A percentile compares a stretch with the other conserved stretches of the same genome.
phyloP scores from a whole-genome alignment of 257 asterid genomes.

The Linderniella brevidens region DNA sequence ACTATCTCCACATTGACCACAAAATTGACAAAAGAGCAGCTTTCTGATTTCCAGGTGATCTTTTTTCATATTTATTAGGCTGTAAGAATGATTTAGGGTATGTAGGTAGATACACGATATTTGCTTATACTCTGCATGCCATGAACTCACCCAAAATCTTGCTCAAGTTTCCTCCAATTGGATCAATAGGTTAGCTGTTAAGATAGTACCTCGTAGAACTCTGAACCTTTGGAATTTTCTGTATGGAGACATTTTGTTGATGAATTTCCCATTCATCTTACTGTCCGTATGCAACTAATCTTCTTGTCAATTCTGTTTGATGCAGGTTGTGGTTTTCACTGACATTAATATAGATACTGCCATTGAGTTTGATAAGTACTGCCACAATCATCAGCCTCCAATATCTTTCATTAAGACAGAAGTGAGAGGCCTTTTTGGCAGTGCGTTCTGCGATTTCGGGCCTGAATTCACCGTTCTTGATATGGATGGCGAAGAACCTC shows the following conservation, averaged over 20 bases:
- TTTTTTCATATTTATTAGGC: neutral
- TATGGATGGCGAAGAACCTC: constrained; percentile 41
- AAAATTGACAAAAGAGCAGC: constrained; percentile 4
- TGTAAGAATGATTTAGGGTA: too few relatives aligned
- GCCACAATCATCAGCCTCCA: constrained; percentile 28
- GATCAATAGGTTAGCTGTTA: too few relatives aligned
- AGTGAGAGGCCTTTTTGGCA: constrained; percentile 37
- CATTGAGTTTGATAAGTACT: constrained; percentile 3
- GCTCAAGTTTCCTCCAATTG: too few relatives aligned
- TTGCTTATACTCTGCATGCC: too few relatives aligned
- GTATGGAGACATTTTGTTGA: neutral
- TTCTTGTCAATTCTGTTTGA: neutral
- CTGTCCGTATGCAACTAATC: neutral
- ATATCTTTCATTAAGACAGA: constrained; percentile 36
- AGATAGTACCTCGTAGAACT: too few relatives aligned
- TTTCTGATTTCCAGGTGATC: constrained; percentile 3
- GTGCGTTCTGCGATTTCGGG: constrained; percentile 33
- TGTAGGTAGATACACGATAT: too few relatives aligned
- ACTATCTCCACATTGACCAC: constrained; percentile 2
- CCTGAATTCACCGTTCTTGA: constrained; percentile 32
- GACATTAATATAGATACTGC: neutral
- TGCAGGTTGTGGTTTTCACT: constrained; percentile 8
- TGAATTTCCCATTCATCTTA: neutral
- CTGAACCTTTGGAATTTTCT: too few relatives aligned
- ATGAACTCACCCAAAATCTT: too few relatives aligned